phyloP scores from a whole-genome alignment of 1,139 yeast genomes.

The Torulaspora globosa region DNA sequence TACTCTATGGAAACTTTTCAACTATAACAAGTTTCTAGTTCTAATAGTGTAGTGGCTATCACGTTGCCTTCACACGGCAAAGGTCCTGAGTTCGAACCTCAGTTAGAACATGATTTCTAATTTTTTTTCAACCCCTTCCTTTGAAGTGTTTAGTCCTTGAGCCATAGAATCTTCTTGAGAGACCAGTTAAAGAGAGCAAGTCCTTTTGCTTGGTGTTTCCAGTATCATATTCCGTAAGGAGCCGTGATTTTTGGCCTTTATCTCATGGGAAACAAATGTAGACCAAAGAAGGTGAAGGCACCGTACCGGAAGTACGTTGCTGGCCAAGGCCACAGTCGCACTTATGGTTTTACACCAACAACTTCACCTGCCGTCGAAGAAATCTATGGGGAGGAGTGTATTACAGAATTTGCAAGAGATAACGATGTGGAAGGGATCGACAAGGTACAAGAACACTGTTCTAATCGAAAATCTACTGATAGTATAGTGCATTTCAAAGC shows the following conservation, averaged over 20 bases:
- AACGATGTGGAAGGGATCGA: slow-evolving; percentile 25
- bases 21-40: slow-evolving; percentile 12
- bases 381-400: slow-evolving; percentile 7
- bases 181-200: neutral
- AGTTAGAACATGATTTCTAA: slow-evolving; percentile 25
- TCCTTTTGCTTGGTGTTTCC: neutral
- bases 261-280: slow-evolving; percentile 73
- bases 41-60: slow-evolving; percentile 33
- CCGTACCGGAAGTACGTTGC: slow-evolving; percentile 77
- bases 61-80: slow-evolving; percentile 37
- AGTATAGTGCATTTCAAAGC: slow-evolving; percentile 16
- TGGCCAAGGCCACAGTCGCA: slow-evolving; percentile 44
- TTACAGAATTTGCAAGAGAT: slow-evolving; percentile 3
- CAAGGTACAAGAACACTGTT: slow-evolving; percentile 17
- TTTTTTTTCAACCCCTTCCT: slow-evolving; percentile 7
- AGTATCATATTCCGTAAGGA: neutral
- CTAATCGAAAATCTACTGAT: slow-evolving; percentile 17
- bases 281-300: slow-evolving; percentile 76
- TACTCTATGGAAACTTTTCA: no score
- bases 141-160: neutral
- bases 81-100: slow-evolving; percentile 36
- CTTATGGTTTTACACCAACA: slow-evolving; percentile 21
- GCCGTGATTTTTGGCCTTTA: neutral
- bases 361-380: slow-evolving; percentile 1
- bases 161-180: neutral